Evolutionary conservation across 805 yeast genomes (phyloP).

Genomic region (Lipomyces orientalis): DNA sequence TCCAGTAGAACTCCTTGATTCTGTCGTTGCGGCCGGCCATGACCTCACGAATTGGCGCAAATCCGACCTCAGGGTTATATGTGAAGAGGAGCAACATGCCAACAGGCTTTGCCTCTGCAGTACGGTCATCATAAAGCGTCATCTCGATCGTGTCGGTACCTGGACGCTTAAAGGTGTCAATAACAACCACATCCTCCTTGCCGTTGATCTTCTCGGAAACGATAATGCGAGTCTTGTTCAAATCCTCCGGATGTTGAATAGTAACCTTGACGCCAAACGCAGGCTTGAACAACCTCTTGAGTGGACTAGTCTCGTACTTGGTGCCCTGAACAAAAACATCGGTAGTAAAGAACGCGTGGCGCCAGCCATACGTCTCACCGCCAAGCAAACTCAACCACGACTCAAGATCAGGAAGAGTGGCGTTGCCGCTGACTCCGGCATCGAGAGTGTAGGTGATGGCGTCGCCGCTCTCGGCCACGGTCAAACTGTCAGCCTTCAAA

Average conservation of each 20-base stretch:
- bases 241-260: slow-evolving; percentile 58
- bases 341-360: slow-evolving; percentile 84
- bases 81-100: slow-evolving; percentile 77
- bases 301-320: slow-evolving; percentile 78
- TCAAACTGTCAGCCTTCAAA: slow-evolving; percentile 39
- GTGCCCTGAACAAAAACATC: slow-evolving; percentile 83
- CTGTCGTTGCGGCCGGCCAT: slow-evolving; percentile 90
- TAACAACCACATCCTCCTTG: slow-evolving; percentile 60
- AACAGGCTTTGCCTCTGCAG: slow-evolving; percentile 74
- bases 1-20: slow-evolving; percentile 97
- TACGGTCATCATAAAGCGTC: slow-evolving; percentile 84
- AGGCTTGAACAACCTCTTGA: slow-evolving; percentile 81
- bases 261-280: slow-evolving; percentile 65
- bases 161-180: slow-evolving; percentile 58
- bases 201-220: slow-evolving; percentile 78
- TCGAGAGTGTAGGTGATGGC: slow-evolving; percentile 22
- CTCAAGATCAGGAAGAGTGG: slow-evolving; percentile 49
- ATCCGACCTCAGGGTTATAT: slow-evolving; percentile 86
- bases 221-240: slow-evolving; percentile 63
- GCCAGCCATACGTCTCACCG: slow-evolving; percentile 81
- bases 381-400: slow-evolving; percentile 84
- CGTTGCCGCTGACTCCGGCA: slow-evolving; percentile 38
- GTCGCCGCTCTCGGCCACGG: slow-evolving; percentile 38
- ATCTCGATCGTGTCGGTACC: slow-evolving; percentile 64
- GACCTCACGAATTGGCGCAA: slow-evolving; percentile 90